These are phyloP conservation scores for Tetradesmus lagerheimii DNA, from an alignment of 139 green algal species.

Conservation along the genomic window DNA sequence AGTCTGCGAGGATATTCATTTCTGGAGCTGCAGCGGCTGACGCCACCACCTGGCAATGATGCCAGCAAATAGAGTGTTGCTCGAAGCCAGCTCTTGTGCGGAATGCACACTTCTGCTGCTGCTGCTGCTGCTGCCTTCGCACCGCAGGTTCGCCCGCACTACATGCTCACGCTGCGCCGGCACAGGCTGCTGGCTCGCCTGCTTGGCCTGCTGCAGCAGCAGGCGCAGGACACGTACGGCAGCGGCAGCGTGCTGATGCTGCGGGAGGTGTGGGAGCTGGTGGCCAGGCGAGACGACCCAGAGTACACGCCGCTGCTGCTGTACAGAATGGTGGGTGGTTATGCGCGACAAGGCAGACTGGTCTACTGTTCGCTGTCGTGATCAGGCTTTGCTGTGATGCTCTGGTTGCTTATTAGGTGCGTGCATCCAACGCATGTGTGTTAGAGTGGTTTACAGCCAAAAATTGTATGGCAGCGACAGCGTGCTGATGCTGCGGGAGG, in stretches of 20 bases:
- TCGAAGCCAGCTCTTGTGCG: background rate
- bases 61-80: too few species aligned
- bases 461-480: background rate
- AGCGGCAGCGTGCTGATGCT: background rate
- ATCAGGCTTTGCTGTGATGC: too few species aligned
- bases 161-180: background rate
- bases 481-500: background rate
- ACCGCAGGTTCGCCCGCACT: conserved; percentile 1
- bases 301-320: background rate
- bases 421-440: too few species aligned
- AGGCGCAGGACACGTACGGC: background rate
- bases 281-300: background rate
- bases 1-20: too few species aligned
- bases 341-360: too few species aligned
- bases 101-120: background rate
- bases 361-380: too few species aligned
- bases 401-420: too few species aligned
- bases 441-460: too few species aligned
- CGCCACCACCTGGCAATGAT: too few species aligned
- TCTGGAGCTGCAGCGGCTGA: too few species aligned
- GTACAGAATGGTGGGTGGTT: background rate
- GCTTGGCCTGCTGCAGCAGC: background rate
- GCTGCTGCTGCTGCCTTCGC: background rate
- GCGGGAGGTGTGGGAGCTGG: conserved; percentile 16
- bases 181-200: conserved; percentile 18